Evolutionary conservation across 2,329 filamentous ascomycete genomes (phyloP).

Genomic region (Ascochyta fabae): DNA sequence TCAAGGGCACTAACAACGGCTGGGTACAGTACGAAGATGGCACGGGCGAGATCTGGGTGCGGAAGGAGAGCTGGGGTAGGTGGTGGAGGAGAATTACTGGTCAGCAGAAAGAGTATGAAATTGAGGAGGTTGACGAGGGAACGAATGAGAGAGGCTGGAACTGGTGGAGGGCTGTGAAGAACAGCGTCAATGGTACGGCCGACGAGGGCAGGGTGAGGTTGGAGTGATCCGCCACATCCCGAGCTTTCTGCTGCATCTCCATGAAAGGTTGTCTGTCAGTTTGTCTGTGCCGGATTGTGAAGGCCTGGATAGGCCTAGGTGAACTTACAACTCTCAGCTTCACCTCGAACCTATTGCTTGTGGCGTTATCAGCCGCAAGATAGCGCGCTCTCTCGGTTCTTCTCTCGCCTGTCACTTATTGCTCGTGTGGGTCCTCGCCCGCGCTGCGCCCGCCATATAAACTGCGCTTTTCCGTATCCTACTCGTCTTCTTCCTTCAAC

Average conservation of each 20-base stretch:
- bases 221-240: background rate
- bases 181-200: constrained; percentile 4
- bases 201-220: constrained; percentile 12
- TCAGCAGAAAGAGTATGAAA: constrained; percentile 30
- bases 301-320: background rate
- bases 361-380: background rate
- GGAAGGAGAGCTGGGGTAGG: constrained; percentile 36
- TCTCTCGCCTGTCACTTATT: background rate
- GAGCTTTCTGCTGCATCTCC: background rate
- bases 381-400: background rate
- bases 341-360: background rate
- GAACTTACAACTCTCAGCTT: background rate
- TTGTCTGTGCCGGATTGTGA: background rate
- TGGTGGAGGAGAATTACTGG: constrained; percentile 39
- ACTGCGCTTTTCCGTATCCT: background rate
- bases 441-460: background rate
- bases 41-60: constrained; percentile 38
- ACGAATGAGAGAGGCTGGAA: constrained; percentile 31
- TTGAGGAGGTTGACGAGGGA: constrained; percentile 36
- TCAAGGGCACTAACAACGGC: constrained; percentile 33
- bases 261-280: background rate
- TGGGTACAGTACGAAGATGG: constrained; percentile 40
- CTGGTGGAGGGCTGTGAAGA: constrained; percentile 26
- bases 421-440: background rate
- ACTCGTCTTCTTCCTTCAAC: background rate